A percentile compares a stretch with the other conserved stretches of the same genome.
phyloP scores from a whole-genome alignment of 31 red algal genomes.

The Odonthalia washingtoniensis region DNA sequence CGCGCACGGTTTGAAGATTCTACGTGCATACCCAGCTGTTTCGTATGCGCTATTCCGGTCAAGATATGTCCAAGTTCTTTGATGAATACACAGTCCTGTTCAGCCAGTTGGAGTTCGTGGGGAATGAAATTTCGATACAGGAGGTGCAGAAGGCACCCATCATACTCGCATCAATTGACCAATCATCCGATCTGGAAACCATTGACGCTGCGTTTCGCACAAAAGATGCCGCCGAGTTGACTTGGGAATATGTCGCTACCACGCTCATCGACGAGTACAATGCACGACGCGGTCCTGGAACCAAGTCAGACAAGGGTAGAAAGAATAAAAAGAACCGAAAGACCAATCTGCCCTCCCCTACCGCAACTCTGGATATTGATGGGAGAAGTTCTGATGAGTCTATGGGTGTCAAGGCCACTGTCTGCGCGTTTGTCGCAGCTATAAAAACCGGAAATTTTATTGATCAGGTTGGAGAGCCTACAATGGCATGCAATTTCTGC shows the following conservation, averaged over 20 bases:
- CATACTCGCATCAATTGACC: constrained; percentile 14
- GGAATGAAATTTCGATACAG: background rate
- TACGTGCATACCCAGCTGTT: background rate
- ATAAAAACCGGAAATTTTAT: background rate
- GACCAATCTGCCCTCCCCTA: no score
- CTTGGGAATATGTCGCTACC: background rate
- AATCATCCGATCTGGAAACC: background rate
- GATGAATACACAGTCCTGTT: background rate
- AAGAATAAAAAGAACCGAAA: no score
- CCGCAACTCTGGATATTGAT: no score
- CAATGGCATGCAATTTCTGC: background rate
- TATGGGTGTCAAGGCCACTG: background rate
- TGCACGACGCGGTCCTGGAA: background rate
- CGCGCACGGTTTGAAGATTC: background rate
- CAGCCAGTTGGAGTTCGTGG: background rate
- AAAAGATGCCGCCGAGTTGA: constrained; percentile 1
- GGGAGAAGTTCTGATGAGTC: background rate
- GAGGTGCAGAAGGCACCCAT: background rate
- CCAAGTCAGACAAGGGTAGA: background rate
- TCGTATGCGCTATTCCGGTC: background rate
- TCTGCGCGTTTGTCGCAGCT: background rate
- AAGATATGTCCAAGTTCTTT: constrained; percentile 33
- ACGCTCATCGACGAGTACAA: constrained; percentile 19
- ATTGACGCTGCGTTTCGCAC: constrained; percentile 22
- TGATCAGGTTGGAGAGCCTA: background rate